A percentile compares a stretch with the other conserved stretches of the same genome.
phyloP scores from a whole-genome alignment of 73 alveolate species.

The Paramecium primaurelia region DNA sequence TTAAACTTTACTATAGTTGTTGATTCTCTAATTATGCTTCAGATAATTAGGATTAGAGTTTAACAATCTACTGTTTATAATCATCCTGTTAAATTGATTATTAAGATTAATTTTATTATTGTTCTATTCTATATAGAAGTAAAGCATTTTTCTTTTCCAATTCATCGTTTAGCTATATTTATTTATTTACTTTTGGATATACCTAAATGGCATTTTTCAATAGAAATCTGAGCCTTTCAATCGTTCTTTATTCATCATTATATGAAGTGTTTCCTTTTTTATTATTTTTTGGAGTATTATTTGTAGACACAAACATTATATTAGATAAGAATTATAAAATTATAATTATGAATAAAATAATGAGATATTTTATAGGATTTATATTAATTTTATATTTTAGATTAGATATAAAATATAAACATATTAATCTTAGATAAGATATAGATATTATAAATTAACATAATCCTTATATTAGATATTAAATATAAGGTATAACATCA shows the following conservation, averaged over 20 bases:
- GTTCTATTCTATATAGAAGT: background rate
- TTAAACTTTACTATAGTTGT: background rate
- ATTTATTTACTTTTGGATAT: background rate
- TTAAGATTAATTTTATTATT: background rate
- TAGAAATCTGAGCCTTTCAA: background rate
- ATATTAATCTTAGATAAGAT: too few species aligned
- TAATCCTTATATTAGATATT: background rate
- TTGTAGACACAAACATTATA: background rate
- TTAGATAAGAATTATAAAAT: background rate
- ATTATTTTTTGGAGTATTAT: background rate
- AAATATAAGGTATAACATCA: background rate
- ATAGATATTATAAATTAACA: too few species aligned
- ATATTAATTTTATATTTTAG: background rate
- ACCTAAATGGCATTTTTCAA: constrained; percentile 15
- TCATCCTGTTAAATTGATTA: background rate
- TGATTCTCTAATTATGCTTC: background rate
- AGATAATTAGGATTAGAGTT: background rate
- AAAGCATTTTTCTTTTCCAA: background rate
- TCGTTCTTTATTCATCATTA: background rate
- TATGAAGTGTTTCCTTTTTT: background rate
- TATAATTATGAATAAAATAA: background rate
- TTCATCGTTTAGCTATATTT: background rate
- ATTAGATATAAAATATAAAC: background rate
- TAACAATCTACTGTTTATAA: background rate
- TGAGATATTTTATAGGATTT: background rate